Evolutionary conservation across 371 early-diverging fungal genomes (phyloP).

Genomic region (Mucor irregularis): DNA sequence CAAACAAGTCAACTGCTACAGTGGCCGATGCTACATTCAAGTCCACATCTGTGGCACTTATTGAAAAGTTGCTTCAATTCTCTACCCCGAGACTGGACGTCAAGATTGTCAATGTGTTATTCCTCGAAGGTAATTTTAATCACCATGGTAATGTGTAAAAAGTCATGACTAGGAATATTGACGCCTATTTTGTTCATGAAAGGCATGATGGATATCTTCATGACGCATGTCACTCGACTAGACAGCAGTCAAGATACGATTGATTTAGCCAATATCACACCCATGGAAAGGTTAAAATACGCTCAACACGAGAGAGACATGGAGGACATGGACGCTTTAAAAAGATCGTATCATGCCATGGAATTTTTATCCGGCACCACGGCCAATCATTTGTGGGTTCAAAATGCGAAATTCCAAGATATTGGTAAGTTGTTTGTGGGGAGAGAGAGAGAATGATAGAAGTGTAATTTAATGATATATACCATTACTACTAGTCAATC

Average conservation of each 20-base stretch:
- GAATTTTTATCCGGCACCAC: constrained; percentile 45
- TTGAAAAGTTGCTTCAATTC: constrained; percentile 42
- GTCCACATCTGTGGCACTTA: constrained; percentile 41
- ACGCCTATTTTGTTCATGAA: too few species aligned
- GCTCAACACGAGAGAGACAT: constrained; percentile 27
- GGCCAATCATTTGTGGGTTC: constrained; percentile 43
- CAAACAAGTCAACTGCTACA: constrained; percentile 22
- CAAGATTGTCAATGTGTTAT: constrained; percentile 46
- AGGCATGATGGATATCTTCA: constrained; percentile 53
- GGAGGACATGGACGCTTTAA: constrained; percentile 34
- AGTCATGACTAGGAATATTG: background rate
- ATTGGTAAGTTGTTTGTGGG: constrained; percentile 27
- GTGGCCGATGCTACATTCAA: constrained; percentile 26
- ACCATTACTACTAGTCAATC: constrained; percentile 16
- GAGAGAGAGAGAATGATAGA: background rate
- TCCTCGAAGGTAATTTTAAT: constrained; percentile 45
- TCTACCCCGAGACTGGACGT: constrained; percentile 40
- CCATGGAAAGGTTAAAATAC: constrained; percentile 21
- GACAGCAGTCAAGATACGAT: constrained; percentile 2
- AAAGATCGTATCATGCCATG: constrained; percentile 52
- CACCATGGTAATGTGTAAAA: too few species aligned
- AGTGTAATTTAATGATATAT: background rate
- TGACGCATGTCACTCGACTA: constrained; percentile 41
- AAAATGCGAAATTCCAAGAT: constrained; percentile 33
- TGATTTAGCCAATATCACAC: constrained; percentile 3